Evolutionary conservation across 2,329 filamentous ascomycete species (phyloP), one percentile per base, ranked within the genome.

Genomic region (Fusarium annulatum): DNA sequence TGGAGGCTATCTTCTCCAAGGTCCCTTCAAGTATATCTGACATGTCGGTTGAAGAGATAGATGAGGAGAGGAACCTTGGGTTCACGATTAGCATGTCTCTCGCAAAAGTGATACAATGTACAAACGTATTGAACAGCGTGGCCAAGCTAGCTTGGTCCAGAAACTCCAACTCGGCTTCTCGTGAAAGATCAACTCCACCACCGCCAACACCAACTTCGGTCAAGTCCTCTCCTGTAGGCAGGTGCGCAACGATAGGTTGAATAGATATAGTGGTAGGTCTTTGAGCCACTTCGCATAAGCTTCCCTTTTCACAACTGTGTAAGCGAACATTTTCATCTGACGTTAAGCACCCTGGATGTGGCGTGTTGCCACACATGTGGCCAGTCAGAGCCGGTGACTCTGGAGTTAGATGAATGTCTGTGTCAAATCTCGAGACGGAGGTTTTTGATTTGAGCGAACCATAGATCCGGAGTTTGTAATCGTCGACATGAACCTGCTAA

Each of bases 231-330:
- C 92, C 93, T 59, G 88, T 82, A 3, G 84, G 78, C 9, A 88
- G 82, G 34, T 91, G 90, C 9, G 91, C 90, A 21, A 97, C 88
- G 46, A 98, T 91, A 0, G 95, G 95, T 11, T 89, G 90, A 60
- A 98, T 96, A 78, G 89, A 91, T 11, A 98, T 92, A 0, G 93
- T 88, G 0, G 88, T 85, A 2, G 82, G 79, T 11, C 79, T 85
- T 74, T 78, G 80, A 53, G 84, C 85, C 0, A 86, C 83, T 0
- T 83, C 77, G 74, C 92, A 94, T 28, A 87, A 86, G 67, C 88
- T 89, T 1, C 91, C 93, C 71, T 90, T 92, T 77, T 97, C 95
- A 75, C 96, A 98, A 77, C 94, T 97, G 80, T 98, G 96, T 11
- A 98, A 85, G 5, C 92, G 89, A 2, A 89, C 90, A 26, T 85